Base-by-base conservation (phyloP, 2,329 filamentous ascomycete genomes). In the Diaporthe sp. region DNA sequence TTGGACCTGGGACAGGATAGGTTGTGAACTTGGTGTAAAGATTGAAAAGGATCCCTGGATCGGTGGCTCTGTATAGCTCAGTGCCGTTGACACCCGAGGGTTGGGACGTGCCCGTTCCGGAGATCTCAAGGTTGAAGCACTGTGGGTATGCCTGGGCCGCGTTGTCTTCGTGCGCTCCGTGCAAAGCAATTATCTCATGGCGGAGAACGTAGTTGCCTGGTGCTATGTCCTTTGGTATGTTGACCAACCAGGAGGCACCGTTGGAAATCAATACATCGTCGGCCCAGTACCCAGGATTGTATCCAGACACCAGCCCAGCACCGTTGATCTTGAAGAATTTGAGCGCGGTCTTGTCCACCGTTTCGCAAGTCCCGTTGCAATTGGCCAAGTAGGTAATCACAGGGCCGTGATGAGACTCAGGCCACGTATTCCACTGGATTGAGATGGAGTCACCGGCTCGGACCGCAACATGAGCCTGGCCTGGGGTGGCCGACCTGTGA, bases 371-470 rank as follows among this genome's bases (percentile, higher is more conserved):
- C n/a, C 87, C 89, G 39, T 85, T 83, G 83, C 89, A 91, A 78
- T 86, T 86, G 70, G 92, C 92, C n/a, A 93, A 83, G 84, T 93
- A 93, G 80, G 88, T 88, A 76, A 93, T 86, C 77, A 93, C 88
- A 12, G 91, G 91, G 0, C 88, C 85, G 37, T 84, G 76, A 79
- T 88, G 86, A 55, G 70, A 7, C 39, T 81, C 78, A 1, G 83
- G 82, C 82, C 83, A 85, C 4, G 78, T 79, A 39, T 81, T 81
- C 84, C 84, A 85, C 77, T 83, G 81, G 70, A 85, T 78, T n/a
- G 80, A 78, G 55, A 86, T 77, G n/a, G 78, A 77, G 72, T 80
- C 81, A 39, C 84, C 84, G 12, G 83, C 83, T 17, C 77, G 71
- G 27, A 84, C 81, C n/a, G 77, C 75, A 25, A 80, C 82, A 61